These are phyloP conservation scores for Allium cepa DNA, from an alignment of 106 monocot species.

Conservation along the genomic window DNA sequence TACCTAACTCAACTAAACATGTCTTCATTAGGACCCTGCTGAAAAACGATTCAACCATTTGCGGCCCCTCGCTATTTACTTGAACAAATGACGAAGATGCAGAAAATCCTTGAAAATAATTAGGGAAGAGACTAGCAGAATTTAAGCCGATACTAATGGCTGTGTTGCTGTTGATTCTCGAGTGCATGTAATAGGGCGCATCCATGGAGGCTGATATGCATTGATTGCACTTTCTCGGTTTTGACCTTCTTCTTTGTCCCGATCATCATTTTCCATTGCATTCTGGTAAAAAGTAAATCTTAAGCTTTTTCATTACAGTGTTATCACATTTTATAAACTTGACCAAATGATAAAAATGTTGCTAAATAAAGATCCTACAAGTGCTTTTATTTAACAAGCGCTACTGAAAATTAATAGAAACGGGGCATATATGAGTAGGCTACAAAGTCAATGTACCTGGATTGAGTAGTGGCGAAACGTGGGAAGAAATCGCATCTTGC, in stretches of 20 bases:
- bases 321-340: too few species aligned
- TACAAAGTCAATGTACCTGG: conserved; percentile 22
- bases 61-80: too few species aligned
- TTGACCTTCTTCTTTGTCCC: conserved; percentile 20
- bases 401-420: neutral
- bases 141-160: too few species aligned
- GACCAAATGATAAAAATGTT: neutral
- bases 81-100: too few species aligned
- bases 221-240: conserved; percentile 12
- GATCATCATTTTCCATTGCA: conserved; percentile 56
- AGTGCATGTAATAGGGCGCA: conserved; percentile 19
- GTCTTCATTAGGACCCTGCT: too few species aligned
- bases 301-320: too few species aligned
- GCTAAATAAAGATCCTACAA: neutral
- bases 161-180: conserved; percentile 18
- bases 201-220: conserved; percentile 51
- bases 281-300: conserved; percentile 10
- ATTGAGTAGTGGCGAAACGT: conserved; percentile 33
- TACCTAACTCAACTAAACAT: too few species aligned
- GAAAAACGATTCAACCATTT: too few species aligned
- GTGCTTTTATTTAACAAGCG: neutral
- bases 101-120: too few species aligned
- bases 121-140: too few species aligned
- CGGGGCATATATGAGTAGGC: neutral
- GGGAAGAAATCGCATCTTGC: conserved; percentile 58